Evolutionary conservation across 179 eudicot species (phyloP).

Genomic region (Silene coronaria): DNA sequence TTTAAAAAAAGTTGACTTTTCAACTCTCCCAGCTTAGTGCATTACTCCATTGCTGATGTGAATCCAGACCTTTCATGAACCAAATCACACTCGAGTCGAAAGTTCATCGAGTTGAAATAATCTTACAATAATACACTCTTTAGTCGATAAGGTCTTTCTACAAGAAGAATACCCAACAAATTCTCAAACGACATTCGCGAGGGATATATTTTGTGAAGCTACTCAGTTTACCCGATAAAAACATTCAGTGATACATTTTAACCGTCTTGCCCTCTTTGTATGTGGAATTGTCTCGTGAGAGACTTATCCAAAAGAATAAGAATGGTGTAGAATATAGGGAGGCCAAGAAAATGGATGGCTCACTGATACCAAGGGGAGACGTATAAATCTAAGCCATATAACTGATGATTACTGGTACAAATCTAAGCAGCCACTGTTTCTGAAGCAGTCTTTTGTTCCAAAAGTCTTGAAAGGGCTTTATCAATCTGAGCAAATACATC

Average conservation of each 20-base stretch:
- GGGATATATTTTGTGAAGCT: too few relatives aligned
- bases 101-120: background rate
- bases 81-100: background rate
- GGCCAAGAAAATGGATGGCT: background rate
- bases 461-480: constrained; percentile 40
- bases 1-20: constrained; percentile 9
- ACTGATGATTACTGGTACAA: background rate
- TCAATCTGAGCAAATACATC: constrained; percentile 76
- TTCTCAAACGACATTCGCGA: background rate
- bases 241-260: background rate
- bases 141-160: background rate
- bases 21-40: background rate
- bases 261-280: background rate
- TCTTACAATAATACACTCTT: background rate
- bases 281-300: background rate
- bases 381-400: background rate
- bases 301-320: constrained; percentile 10
- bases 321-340: background rate
- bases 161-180: background rate
- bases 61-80: background rate
- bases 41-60: background rate
- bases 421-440: constrained; percentile 32
- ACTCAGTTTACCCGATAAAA: background rate
- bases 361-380: background rate
- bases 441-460: constrained; percentile 37